Conservation (phyloP, 257 asterid genomes). For the Asclepias syriaca region DNA sequence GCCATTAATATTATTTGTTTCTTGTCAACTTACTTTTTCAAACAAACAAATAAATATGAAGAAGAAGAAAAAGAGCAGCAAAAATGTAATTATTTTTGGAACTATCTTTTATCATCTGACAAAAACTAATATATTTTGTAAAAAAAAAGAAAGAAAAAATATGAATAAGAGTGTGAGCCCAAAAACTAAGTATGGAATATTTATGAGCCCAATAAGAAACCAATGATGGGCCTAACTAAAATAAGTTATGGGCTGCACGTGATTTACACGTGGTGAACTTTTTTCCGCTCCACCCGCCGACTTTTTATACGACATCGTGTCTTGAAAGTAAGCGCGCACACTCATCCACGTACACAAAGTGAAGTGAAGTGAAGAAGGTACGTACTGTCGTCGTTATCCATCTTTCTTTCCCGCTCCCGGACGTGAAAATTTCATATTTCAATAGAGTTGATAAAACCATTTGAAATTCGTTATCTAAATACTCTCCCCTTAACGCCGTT, state of each 20-base stretch:
- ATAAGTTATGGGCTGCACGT: neutral
- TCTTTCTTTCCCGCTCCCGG: constrained; percentile 29
- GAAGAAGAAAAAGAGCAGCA: no score
- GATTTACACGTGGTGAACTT: neutral
- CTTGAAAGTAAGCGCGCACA: neutral
- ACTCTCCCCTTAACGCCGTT: constrained; percentile 1
- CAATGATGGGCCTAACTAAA: neutral
- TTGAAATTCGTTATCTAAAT: constrained; percentile 52
- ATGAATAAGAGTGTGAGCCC: no score
- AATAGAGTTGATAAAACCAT: constrained; percentile 34
- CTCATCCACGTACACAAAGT: neutral
- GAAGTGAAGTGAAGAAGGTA: no score
- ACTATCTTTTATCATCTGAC: no score
- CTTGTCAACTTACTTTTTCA: no score
- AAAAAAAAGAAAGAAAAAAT: no score
- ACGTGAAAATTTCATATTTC: constrained; percentile 28
- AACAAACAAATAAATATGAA: no score
- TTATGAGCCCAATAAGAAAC: no score
- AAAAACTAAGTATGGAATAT: no score
- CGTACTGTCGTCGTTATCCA: neutral
- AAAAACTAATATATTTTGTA: no score
- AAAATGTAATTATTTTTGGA: no score
- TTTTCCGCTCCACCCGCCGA: neutral
- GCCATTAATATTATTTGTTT: no score
- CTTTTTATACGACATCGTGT: neutral